Base-by-base conservation (phyloP, 208 protist genomes). In the Acanthamoeba triangularis region DNA sequence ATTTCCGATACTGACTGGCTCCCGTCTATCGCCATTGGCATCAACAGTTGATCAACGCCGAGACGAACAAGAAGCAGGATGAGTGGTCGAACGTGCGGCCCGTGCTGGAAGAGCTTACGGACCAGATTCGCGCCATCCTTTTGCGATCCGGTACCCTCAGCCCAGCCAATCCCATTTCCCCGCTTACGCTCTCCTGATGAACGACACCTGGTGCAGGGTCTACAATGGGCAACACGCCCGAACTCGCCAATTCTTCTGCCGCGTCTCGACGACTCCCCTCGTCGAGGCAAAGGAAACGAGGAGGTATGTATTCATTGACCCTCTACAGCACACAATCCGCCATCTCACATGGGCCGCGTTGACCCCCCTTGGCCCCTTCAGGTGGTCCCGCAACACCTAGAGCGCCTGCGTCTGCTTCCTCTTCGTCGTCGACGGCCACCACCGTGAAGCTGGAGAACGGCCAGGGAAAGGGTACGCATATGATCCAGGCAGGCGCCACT, bases 51-150 rank as follows among this genome's bases (percentile, higher is more conserved):
- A 63, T 88, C 47, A 63, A 54, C 16, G 80, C 80, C 33, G 80
- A 88, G 41, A 88, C 80, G 8, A 88, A 65, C 44, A 88, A 63
- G 80, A 88, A 88, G 80, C 80, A 88, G 44, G 80, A 88, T n/a
- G 80, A 88, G 49, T 88, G 80, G 80, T 88, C 80, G 10, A 28
- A 63, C 30, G 52, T 88, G 20, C 23, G 80, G 20, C 80, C 80
- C 28, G 49, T 88, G 14, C 80, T 88, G 1, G 80, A 88, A 41
- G 25, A 54, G 49, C 80, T 88, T 14, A n/a, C 6, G 20, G 80
- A 88, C 30, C 80, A 88, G 49, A 88, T 88, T 35, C 80, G 80
- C 30, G 28, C 41, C 33, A 54, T 37, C 18, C 80, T 88, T 37
- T 7, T 88, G 30, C 80, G 49, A 18, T 88, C 80, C 16, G 80